Evolutionary conservation across 1,139 yeast species (phyloP).

Genomic region (Kodamaea suecica): DNA sequence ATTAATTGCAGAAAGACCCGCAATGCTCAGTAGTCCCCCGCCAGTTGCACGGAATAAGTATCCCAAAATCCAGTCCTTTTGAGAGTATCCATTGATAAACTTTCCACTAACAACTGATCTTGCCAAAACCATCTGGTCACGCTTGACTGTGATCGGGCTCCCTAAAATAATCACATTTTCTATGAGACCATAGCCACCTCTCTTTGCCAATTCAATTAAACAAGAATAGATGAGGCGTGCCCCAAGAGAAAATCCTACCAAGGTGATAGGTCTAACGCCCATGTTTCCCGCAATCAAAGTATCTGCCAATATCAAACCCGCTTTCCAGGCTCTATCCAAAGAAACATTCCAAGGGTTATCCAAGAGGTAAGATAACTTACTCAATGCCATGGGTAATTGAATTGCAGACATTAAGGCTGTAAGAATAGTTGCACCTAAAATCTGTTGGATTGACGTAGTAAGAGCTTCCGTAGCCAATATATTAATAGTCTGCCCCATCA

Average conservation of each 20-base stretch:
- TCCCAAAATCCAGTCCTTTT: slow-evolving; percentile 95
- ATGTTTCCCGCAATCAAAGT: slow-evolving; percentile 81
- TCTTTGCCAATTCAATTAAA: slow-evolving; percentile 76
- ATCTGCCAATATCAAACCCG: slow-evolving; percentile 90
- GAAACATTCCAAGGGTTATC: slow-evolving; percentile 99
- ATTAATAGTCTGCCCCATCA: slow-evolving; percentile 93
- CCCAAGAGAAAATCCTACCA: slow-evolving; percentile 93
- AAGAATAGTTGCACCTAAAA: slow-evolving; percentile 85
- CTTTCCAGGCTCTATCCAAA: slow-evolving; percentile 94
- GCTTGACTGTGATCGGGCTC: slow-evolving; percentile 77
- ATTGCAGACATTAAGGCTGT: slow-evolving; percentile 96
- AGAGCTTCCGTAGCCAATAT: slow-evolving; percentile 93
- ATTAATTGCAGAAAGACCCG: slow-evolving; percentile 80
- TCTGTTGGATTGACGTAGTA: slow-evolving; percentile 90
- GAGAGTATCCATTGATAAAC: slow-evolving; percentile 86
- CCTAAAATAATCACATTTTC: slow-evolving; percentile 91
- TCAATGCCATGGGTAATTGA: slow-evolving; percentile 87
- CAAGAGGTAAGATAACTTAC: slow-evolving; percentile 82
- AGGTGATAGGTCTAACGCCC: slow-evolving; percentile 89
- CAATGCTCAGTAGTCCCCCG: slow-evolving; percentile 87
- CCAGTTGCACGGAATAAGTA: slow-evolving; percentile 93
- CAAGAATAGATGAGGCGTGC: slow-evolving; percentile 92
- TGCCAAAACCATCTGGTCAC: slow-evolving; percentile 75
- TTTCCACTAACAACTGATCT: slow-evolving; percentile 87
- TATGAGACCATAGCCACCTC: slow-evolving; percentile 83